phyloP scores from a whole-genome alignment of 192 early-diverging fungal species.

The Backusella westeae region DNA sequence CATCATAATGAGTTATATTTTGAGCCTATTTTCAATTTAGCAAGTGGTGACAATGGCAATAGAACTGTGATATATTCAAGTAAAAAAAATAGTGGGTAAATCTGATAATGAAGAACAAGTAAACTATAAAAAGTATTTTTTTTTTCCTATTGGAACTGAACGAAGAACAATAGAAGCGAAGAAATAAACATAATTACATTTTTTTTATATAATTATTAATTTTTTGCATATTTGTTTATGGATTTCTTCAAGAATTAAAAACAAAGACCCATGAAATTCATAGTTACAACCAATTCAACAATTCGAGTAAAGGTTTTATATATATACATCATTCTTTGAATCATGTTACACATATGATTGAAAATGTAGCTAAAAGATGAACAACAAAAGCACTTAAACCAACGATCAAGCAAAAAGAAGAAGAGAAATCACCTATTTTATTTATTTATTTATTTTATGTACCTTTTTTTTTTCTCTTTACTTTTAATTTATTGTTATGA shows the following conservation, averaged over 20 bases:
- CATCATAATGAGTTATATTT: no score
- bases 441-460: not conserved
- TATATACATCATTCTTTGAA: not conserved
- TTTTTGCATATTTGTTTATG: not conserved
- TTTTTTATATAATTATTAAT: not conserved
- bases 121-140: no score
- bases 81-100: not conserved
- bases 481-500: slow-evolving; percentile 5
- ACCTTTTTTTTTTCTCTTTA: not conserved
- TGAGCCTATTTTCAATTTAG: no score
- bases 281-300: not conserved
- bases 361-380: slow-evolving; percentile 3
- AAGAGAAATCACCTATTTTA: not conserved
- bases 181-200: not conserved
- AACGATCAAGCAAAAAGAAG: not conserved
- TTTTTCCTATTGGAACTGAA: not conserved
- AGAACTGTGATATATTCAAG: no score
- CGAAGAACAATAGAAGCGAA: not conserved
- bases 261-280: not conserved
- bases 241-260: not conserved
- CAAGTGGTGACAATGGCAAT: no score
- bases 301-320: not conserved
- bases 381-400: not conserved
- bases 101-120: no score
- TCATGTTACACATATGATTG: not conserved